A percentile compares a stretch with the other conserved stretches of the same genome.
Conservation (phyloP, 768 basidiomycete genomes). For the Lactarius sp. region DNA sequence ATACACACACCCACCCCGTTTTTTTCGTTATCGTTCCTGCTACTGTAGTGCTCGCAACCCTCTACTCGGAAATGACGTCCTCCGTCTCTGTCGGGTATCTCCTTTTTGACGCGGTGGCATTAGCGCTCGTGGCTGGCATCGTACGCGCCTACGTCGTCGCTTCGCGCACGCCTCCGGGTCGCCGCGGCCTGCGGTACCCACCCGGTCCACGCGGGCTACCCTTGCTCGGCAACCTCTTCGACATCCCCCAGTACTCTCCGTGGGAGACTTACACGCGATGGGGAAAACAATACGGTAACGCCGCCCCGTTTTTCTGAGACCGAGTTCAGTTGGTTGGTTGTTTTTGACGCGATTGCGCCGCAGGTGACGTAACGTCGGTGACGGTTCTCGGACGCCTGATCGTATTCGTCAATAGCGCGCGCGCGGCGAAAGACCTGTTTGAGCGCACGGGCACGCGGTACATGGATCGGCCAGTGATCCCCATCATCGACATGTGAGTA, state of each 20-base stretch:
- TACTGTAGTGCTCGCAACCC: too few species aligned
- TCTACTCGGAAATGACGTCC: not conserved
- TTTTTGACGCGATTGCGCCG: too few species aligned
- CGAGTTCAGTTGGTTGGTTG: too few species aligned
- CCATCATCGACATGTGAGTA: constrained; percentile 11
- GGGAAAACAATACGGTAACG: constrained; percentile 8
- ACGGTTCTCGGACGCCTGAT: constrained; percentile 11
- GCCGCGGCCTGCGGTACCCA: not conserved
- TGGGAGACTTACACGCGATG: constrained; percentile 14
- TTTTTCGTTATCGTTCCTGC: too few species aligned
- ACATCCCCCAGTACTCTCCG: constrained; percentile 1
- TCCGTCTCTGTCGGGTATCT: not conserved
- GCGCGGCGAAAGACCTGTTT: constrained; percentile 11
- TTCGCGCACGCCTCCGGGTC: not conserved
- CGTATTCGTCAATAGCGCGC: constrained; percentile 16
- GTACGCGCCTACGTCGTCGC: not conserved
- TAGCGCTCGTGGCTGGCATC: not conserved
- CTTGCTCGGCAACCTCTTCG: constrained; percentile 11
- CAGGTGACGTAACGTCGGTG: constrained; percentile 18
- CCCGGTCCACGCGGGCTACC: constrained; percentile 8
- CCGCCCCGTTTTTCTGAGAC: too few species aligned
- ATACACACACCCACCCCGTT: too few species aligned
- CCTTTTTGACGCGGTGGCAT: not conserved
- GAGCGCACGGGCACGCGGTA: constrained; percentile 6
- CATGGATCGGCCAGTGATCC: constrained; percentile 9